Evolutionary conservation across 1,284 basidiomycete species (phyloP).

Genomic region (Xanthoconium separans): DNA sequence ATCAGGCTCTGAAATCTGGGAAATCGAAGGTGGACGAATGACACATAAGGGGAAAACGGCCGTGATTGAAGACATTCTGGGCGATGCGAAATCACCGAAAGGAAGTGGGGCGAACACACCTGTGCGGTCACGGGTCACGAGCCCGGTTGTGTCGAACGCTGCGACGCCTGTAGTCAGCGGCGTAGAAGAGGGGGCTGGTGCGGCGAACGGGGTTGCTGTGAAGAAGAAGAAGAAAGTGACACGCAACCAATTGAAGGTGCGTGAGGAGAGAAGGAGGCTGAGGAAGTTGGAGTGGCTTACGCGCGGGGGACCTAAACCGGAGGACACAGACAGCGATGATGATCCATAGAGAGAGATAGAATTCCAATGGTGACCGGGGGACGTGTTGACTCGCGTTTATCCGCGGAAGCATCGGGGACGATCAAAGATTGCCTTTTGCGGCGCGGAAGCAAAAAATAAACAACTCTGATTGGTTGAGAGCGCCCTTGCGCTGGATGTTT

Average conservation of each 20-base stretch:
- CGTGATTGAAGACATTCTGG: constrained; percentile 76
- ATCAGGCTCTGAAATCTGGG: constrained; percentile 78
- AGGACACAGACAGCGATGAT: constrained; percentile 73
- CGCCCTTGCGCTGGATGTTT: constrained; percentile 19
- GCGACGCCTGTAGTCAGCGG: constrained; percentile 75
- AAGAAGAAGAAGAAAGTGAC: constrained; percentile 93
- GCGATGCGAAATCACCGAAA: constrained; percentile 60
- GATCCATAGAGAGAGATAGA: constrained; percentile 12
- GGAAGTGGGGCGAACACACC: constrained; percentile 73
- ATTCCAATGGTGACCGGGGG: constrained; percentile 25
- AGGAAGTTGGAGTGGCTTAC: constrained; percentile 85
- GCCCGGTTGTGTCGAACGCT: constrained; percentile 59
- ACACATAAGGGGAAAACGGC: constrained; percentile 86
- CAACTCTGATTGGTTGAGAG: neutral
- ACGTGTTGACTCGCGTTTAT: constrained; percentile 10
- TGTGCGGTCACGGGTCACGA: constrained; percentile 58
- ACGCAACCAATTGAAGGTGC: constrained; percentile 86
- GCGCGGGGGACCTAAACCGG: constrained; percentile 76
- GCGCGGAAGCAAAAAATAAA: neutral
- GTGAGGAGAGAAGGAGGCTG: constrained; percentile 77
- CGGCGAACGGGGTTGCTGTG: constrained; percentile 39
- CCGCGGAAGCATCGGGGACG: constrained; percentile 33
- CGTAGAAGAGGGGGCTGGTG: constrained; percentile 52
- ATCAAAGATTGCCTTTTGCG: constrained; percentile 36
- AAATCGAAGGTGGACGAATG: constrained; percentile 78